Conservation (phyloP, 2,329 filamentous ascomycete genomes). For the Septoria linicola region DNA sequence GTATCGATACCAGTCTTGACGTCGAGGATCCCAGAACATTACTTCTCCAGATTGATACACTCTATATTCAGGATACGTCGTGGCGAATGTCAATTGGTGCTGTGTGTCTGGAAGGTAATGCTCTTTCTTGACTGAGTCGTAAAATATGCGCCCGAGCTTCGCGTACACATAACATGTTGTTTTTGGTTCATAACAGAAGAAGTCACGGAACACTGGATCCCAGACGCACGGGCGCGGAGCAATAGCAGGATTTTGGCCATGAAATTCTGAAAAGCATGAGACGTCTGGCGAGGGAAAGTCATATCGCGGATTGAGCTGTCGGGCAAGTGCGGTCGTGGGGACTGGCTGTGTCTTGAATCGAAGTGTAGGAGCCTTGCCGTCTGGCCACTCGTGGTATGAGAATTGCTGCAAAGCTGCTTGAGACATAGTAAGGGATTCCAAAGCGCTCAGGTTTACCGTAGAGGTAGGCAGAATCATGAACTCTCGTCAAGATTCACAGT, state of each 20-base stretch:
- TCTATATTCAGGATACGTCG: conserved; percentile 13
- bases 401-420: conserved; percentile 14
- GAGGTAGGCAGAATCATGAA: no score
- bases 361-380: conserved; percentile 12
- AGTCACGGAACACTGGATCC: conserved; percentile 15
- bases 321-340: conserved; percentile 1
- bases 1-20: conserved; percentile 18
- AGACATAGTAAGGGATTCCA: conserved; percentile 9
- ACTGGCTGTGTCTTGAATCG: conserved; percentile 9
- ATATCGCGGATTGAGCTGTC: conserved; percentile 10
- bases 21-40: conserved; percentile 16
- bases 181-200: conserved; percentile 19
- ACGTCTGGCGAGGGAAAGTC: conserved; percentile 4
- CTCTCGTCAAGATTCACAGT: no score
- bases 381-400: conserved; percentile 18
- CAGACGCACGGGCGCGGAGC: conserved; percentile 16
- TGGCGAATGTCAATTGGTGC: conserved; percentile 12
- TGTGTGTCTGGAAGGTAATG: conserved; percentile 14
- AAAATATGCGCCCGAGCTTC: conserved; percentile 14
- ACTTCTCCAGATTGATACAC: conserved; percentile 18
- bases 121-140: conserved; percentile 17
- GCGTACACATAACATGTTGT: conserved; percentile 19
- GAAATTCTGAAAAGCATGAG: background rate
- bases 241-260: conserved; percentile 1
- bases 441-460: background rate